Evolutionary conservation across 176 grass and related monocot genomes (phyloP).

Genomic region (Microstegium vimineum): DNA sequence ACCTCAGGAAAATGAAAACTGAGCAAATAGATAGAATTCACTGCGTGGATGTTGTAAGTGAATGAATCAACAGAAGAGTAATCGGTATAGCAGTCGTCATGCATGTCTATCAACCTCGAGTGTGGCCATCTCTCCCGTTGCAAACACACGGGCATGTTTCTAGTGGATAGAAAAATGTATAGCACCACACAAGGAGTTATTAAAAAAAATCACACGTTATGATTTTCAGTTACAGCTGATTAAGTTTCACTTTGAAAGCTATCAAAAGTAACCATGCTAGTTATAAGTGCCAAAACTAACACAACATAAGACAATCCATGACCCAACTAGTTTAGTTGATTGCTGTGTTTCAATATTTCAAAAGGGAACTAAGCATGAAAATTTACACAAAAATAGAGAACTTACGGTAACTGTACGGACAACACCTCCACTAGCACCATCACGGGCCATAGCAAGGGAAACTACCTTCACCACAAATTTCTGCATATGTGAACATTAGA

Average conservation of each 20-base stretch:
- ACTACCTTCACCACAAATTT: slow-evolving; percentile 88
- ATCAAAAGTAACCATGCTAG: background rate
- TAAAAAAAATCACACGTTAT: background rate
- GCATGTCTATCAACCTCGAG: too few relatives aligned
- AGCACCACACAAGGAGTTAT: background rate
- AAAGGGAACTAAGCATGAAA: background rate
- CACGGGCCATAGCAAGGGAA: slow-evolving; percentile 90
- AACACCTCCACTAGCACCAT: slow-evolving; percentile 88
- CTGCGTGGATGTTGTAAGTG: background rate
- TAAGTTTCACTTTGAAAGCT: background rate
- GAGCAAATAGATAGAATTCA: background rate
- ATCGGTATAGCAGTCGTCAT: background rate
- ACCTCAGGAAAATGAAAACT: background rate
- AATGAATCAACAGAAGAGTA: background rate
- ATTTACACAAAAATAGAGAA: background rate
- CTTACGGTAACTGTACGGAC: slow-evolving; percentile 60
- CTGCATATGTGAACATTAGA: slow-evolving; percentile 33
- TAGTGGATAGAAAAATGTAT: background rate
- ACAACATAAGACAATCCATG: background rate
- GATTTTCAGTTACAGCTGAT: background rate
- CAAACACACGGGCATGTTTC: too few relatives aligned
- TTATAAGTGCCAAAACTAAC: background rate
- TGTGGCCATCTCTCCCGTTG: too few relatives aligned
- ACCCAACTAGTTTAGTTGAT: background rate
- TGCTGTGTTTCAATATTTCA: background rate